Base-by-base conservation (phyloP, 2,329 filamentous ascomycete species). In the Claviceps humidiphila region DNA sequence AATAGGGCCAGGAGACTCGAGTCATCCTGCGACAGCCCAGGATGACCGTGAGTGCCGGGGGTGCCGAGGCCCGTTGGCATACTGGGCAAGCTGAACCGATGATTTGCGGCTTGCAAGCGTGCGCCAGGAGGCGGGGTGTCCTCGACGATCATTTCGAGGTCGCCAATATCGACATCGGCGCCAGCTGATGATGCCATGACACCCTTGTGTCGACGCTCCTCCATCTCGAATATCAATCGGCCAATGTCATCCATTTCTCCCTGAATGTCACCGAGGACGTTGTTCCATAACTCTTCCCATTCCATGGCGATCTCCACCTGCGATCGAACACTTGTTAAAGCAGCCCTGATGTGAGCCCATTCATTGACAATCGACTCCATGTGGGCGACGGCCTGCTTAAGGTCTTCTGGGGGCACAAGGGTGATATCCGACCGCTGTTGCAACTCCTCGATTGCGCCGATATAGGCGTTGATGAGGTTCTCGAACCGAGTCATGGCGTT, bases 221-320 rank as follows among this genome's bases (percentile, higher is more conserved):
- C 93, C 89, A 97, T 95, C 68, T 97, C 90, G 62, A 97, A 97
- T 34, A 97, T 87, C 47, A 95, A 72, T 41, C 86, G 78, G 61
- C 80, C 81, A 16, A 95, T 74, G 45, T 85, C 83, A 57, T 93
- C 87, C 68, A 81, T 84, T 69, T 98, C 93, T 56, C 84, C 82
- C 50, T 90, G 87, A 55, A 97, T 95, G 64, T 97, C 91, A 45
- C 90, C 91, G 2, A 98, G 74, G 3, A 97, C 91, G 57, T 80
- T 88, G 60, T 89, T 89, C 91, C 93, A 97, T 39, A 98, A 75
- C 69, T 97, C 90, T 66, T 96, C 90, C 91, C 91, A 98, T 64
- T 98, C 93, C 89, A 97, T 95, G 47, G 93, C 93, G 54, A 95
- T 82, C 67, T 97, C 93, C 17, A 98, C 91, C 63, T 97, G 91